A percentile compares a stretch with the other conserved stretches of the same genome.
Evolutionary conservation across 1,284 basidiomycete genomes (phyloP).

Genomic region (Leccinum pseudoinsigne): DNA sequence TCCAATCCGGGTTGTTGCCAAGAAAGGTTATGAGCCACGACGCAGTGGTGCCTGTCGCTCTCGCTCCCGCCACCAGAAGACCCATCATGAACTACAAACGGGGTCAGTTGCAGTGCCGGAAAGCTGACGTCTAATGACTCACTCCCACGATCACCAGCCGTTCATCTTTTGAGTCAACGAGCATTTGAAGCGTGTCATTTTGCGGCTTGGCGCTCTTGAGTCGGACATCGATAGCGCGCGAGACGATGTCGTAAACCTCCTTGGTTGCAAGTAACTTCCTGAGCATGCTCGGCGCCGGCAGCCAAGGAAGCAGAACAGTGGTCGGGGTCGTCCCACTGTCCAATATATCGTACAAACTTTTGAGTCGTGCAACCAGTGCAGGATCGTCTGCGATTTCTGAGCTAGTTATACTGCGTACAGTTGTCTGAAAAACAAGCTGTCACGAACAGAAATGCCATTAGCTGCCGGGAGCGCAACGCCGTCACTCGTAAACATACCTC

Average conservation of each 20-base stretch:
- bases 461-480: not conserved
- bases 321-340: slow-evolving; percentile 69
- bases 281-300: slow-evolving; percentile 68
- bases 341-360: slow-evolving; percentile 60
- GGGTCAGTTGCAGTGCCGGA: slow-evolving; percentile 21
- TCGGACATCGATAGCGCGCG: slow-evolving; percentile 52
- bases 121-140: slow-evolving; percentile 31
- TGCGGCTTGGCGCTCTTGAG: slow-evolving; percentile 52
- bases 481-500: slow-evolving; percentile 45
- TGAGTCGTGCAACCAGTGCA: slow-evolving; percentile 55
- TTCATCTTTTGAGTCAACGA: slow-evolving; percentile 67
- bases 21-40: slow-evolving; percentile 73
- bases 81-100: slow-evolving; percentile 71
- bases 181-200: slow-evolving; percentile 70
- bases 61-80: slow-evolving; percentile 68
- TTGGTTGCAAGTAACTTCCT: slow-evolving; percentile 68
- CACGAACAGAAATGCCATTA: not conserved
- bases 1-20: slow-evolving; percentile 63
- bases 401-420: slow-evolving; percentile 62
- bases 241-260: slow-evolving; percentile 67
- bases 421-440: slow-evolving; percentile 71
- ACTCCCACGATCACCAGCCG: slow-evolving; percentile 67
- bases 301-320: slow-evolving; percentile 69
- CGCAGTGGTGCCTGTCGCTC: slow-evolving; percentile 75
- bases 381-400: slow-evolving; percentile 68